Evolutionary conservation across 2,329 filamentous ascomycete genomes (phyloP).

Genomic region (Pestalotiopsis sp.): DNA sequence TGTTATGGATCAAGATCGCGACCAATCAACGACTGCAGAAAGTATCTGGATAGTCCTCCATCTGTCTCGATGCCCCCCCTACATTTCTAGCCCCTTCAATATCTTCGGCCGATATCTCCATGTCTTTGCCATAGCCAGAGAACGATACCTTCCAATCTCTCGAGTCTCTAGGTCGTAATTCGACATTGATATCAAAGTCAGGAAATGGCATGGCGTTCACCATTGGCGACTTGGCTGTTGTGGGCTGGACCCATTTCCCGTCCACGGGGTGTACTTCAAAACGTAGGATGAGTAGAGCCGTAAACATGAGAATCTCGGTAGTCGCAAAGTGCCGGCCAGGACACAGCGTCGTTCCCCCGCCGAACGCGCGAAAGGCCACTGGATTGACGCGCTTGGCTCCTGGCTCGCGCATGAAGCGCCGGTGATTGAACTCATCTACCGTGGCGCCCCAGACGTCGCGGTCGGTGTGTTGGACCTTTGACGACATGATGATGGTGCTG

Average conservation of each 20-base stretch:
- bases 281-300: slow-evolving; percentile 14
- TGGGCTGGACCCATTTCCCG: not conserved
- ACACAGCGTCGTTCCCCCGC: slow-evolving; percentile 18
- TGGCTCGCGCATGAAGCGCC: slow-evolving; percentile 3
- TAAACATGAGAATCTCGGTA: slow-evolving; percentile 17
- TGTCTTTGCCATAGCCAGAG: not conserved
- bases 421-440: slow-evolving; percentile 14
- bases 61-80: not conserved
- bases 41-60: too few relatives aligned
- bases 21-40: too few relatives aligned
- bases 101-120: slow-evolving; percentile 1
- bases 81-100: not conserved
- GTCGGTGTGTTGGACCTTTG: slow-evolving; percentile 10
- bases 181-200: not conserved
- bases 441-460: slow-evolving; percentile 15
- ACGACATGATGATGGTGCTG: slow-evolving; percentile 9
- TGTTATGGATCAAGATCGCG: too few relatives aligned
- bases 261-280: slow-evolving; percentile 15
- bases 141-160: not conserved
- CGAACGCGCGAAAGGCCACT: slow-evolving; percentile 18
- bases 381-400: slow-evolving; percentile 14
- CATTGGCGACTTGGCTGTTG: not conserved
- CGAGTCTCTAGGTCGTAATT: not conserved
- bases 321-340: slow-evolving; percentile 19
- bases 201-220: not conserved